phyloP scores from a whole-genome alignment of 1,284 basidiomycete species.

The Cystobasidium sp. region DNA sequence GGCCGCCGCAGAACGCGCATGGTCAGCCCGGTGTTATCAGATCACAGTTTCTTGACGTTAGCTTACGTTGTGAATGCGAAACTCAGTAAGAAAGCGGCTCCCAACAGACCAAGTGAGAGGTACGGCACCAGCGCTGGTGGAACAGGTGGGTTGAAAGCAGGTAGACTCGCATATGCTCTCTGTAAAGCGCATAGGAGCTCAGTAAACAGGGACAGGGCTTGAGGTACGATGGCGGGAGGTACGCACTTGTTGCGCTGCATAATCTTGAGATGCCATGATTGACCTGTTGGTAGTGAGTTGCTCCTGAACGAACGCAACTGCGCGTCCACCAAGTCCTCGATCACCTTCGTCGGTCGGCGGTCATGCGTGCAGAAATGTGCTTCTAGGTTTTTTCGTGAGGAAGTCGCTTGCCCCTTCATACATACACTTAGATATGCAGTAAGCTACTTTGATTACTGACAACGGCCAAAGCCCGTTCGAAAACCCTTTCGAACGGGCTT shows the following conservation, averaged over 20 bases:
- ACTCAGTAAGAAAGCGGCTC: conserved; percentile 26
- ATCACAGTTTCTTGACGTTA: background rate
- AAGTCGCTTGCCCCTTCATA: too few relatives aligned
- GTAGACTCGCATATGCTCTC: conserved; percentile 13
- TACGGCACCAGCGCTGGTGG: conserved; percentile 18
- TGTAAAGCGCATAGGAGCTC: background rate
- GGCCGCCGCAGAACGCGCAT: background rate
- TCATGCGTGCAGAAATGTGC: too few relatives aligned
- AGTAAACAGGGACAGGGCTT: background rate
- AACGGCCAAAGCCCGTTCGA: too few relatives aligned
- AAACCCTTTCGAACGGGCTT: too few relatives aligned
- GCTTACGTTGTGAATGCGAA: conserved; percentile 33
- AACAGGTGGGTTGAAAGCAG: conserved; percentile 19
- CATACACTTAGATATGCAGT: too few relatives aligned
- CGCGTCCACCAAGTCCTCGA: background rate
- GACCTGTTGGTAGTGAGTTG: background rate
- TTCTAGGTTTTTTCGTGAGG: too few relatives aligned
- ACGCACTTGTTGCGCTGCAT: conserved; percentile 26
- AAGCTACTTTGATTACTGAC: too few relatives aligned
- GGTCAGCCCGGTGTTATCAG: background rate
- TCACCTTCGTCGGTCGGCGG: background rate
- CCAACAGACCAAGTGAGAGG: conserved; percentile 15
- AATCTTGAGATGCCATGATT: conserved; percentile 29
- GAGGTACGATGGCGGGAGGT: too few relatives aligned
- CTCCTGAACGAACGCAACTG: background rate